Evolutionary conservation across 2,329 filamentous ascomycete genomes (phyloP), one percentile per base, ranked within the genome.

Genomic region (Stachybotrys echinatus): DNA sequence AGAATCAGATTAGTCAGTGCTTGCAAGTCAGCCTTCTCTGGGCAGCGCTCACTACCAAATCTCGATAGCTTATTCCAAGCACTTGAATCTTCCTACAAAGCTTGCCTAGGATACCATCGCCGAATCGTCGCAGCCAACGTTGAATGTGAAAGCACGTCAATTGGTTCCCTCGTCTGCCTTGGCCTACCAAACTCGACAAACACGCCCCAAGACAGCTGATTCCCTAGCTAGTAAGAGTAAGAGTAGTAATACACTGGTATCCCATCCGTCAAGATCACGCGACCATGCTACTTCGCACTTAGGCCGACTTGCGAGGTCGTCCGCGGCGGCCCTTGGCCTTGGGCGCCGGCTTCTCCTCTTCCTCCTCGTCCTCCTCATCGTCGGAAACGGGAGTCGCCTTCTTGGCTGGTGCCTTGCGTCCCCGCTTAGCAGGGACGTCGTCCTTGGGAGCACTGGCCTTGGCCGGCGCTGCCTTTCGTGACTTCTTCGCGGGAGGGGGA

Each of bases 231-330:
- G 27, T 34, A 8, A 8, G 10, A 14, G 10, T 34, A 10, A 34
- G 10, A 8, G 27, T 34, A 34, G 27, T 34, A 34, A 34, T 34
- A 34, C 27, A 34, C 27, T 34, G 27, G 14, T 34, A 34, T 34
- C 27, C 10, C n/a, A n/a, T n/a, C n/a, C n/a, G n/a, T n/a, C n/a
- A n/a, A 5, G 65, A 63, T 61, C 65, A 68, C 0, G 65, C 62
- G 17, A 68, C 57, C 34, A n/a, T 62, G 27, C 27, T 3, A 34
- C 27, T 8, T 14, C 10, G 27, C 27, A 34, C 27, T 14, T 34
- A 34, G 27, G 14, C 27, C 27, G 27, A 34, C 27, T 34, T 34
- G 27, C 27, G 27, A 46, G 61, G 49, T 21, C 64, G 62, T 40
- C 61, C 58, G 17, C 62, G 56, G 40, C 58, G 56, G 23, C 44